Evolutionary conservation across 768 basidiomycete species (phyloP).

Genomic region (Mycena olivaceomarginata): DNA sequence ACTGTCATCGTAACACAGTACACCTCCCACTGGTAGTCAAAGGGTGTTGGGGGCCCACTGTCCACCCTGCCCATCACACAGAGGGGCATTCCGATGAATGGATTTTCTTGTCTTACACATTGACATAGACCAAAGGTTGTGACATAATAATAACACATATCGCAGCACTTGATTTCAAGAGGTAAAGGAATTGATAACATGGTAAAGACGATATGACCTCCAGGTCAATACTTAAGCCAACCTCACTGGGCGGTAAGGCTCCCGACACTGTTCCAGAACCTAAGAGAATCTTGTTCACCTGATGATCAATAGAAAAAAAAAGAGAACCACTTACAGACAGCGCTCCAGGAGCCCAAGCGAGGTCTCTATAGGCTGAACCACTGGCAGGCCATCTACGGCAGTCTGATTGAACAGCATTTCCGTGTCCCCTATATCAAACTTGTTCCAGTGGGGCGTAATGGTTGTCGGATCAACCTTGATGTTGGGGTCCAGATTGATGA

Average conservation of each 20-base stretch:
- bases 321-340: conserved; percentile 21
- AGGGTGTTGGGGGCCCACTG: too few relatives aligned
- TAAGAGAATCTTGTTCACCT: background rate
- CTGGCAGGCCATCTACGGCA: conserved; percentile 14
- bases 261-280: conserved; percentile 42
- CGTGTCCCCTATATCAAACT: conserved; percentile 18
- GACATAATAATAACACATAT: conserved; percentile 5
- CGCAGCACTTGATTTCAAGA: conserved; percentile 11
- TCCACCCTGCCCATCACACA: background rate
- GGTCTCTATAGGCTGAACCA: conserved; percentile 30
- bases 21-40: background rate
- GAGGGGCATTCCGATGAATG: conserved; percentile 12
- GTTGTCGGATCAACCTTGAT: background rate
- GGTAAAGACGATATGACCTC: background rate
- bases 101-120: conserved; percentile 20
- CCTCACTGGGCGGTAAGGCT: conserved; percentile 35
- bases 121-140: background rate
- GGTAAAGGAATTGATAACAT: conserved; percentile 1
- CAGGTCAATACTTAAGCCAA: background rate
- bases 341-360: conserved; percentile 27
- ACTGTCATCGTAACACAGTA: too few relatives aligned
- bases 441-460: conserved; percentile 36
- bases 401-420: conserved; percentile 42
- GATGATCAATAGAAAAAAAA: background rate
- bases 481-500: background rate